Conservation (phyloP, 805 yeast species). For the Citeromyces matritensis region DNA sequence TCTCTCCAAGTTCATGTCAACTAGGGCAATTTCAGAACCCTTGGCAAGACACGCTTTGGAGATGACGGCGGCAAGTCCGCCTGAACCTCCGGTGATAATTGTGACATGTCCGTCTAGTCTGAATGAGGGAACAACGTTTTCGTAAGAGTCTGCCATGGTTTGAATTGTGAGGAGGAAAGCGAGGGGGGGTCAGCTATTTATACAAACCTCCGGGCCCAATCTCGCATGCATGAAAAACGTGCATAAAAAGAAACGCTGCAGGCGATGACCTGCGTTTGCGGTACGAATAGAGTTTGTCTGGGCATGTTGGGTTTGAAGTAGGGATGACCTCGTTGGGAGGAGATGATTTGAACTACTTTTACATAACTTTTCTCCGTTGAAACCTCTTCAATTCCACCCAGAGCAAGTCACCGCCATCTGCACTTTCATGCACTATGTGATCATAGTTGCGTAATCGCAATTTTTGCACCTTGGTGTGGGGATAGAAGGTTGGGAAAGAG, state of each 20-base stretch:
- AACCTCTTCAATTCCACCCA: no score
- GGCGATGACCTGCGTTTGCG: neutral
- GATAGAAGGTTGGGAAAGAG: no score
- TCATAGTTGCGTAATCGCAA: no score
- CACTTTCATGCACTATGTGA: no score
- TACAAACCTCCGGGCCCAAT: neutral
- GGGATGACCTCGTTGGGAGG: no score
- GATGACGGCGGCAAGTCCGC: slow-evolving; percentile 55
- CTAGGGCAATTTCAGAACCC: slow-evolving; percentile 63
- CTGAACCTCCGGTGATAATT: slow-evolving; percentile 70
- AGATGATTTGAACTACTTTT: no score
- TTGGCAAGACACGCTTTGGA: slow-evolving; percentile 57
- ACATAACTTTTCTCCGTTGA: no score
- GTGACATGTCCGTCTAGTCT: slow-evolving; percentile 61
- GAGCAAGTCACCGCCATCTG: no score
- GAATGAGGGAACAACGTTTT: slow-evolving; percentile 36
- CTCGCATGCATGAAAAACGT: neutral
- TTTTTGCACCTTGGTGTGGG: no score
- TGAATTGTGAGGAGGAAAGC: neutral
- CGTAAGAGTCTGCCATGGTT: neutral
- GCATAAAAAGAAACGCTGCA: slow-evolving; percentile 1
- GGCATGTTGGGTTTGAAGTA: no score
- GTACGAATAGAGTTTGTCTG: neutral
- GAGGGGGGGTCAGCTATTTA: neutral
- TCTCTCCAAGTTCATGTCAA: slow-evolving; percentile 51